These are phyloP conservation scores for Suhomyces chickasaworum DNA, from an alignment of 1,139 yeast genomes.

Conservation along the genomic window DNA sequence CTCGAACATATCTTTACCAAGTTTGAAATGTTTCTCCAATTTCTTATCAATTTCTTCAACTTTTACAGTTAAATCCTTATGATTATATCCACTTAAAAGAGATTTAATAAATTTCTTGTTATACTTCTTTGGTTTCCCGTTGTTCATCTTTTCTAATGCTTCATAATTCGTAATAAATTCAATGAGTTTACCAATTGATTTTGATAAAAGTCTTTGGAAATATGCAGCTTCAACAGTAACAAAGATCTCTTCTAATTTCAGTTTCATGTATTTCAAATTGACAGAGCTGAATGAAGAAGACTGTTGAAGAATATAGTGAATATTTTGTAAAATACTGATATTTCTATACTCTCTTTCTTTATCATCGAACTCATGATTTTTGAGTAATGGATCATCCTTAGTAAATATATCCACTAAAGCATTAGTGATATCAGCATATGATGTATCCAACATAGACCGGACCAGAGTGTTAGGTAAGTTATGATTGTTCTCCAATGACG, in stretches of 20 bases:
- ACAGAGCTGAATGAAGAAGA: conserved; percentile 35
- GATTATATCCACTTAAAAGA: conserved; percentile 56
- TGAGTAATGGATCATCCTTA: conserved; percentile 47
- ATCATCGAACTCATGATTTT: conserved; percentile 52
- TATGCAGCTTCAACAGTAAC: conserved; percentile 42
- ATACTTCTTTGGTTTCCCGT: conserved; percentile 62
- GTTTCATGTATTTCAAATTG: conserved; percentile 39
- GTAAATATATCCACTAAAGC: conserved; percentile 40
- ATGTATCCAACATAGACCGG: conserved; percentile 39
- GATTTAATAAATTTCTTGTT: conserved; percentile 60
- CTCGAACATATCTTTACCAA: conserved; percentile 47
- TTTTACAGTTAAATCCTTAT: conserved; percentile 58
- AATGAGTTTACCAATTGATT: conserved; percentile 59
- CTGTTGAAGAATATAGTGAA: conserved; percentile 58
- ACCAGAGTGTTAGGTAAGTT: conserved; percentile 28
- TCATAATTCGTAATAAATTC: conserved; percentile 70
- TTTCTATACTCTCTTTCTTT: conserved; percentile 60
- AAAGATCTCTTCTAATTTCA: conserved; percentile 52
- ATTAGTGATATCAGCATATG: conserved; percentile 43
- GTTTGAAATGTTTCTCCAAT: conserved; percentile 59
- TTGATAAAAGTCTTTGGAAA: conserved; percentile 49
- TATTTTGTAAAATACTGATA: conserved; percentile 64
- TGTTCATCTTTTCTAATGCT: conserved; percentile 45
- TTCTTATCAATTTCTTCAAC: conserved; percentile 58
- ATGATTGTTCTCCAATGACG: conserved; percentile 26